Evolutionary conservation across 2,329 filamentous ascomycete genomes (phyloP), one percentile per base, ranked within the genome.

Genomic region (Trichoderma sp.): DNA sequence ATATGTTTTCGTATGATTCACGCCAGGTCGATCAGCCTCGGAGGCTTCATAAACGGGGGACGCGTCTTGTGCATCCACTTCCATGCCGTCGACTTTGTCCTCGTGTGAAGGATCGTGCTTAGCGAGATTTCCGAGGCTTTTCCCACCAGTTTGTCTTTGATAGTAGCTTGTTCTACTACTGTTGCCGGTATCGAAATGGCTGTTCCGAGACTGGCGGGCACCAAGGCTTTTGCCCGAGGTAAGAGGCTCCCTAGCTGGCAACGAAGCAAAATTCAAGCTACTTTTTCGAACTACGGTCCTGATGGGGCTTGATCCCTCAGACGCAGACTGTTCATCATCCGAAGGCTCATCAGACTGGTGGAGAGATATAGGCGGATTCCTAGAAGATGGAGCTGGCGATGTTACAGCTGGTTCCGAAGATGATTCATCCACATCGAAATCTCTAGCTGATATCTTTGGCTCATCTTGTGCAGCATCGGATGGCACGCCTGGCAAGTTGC

Each of bases 191-290:
- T 97, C 94, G 45, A 95, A 83, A 78, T 98, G 93, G 80, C 94
- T 97, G 7, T 91, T 94, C 76, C 94, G 89, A 27, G 94, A 95
- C 69, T 90, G 85, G 67, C 94, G 89, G 24, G 89, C 88, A 18
- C 92, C 95, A 80, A 95, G 91, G 82, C 93, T 97, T 85, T 95
- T 96, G 83, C 97, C 97, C 18, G 90, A 91, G 38, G 92, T 91
- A 71, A 98, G 87, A 45, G 96, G 96, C 81, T 98, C 96, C 77
- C 97, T 91, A 3, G 96, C 95, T 35, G 97, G 97, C 14, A 99
- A 88, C 21, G 97, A 95, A 50, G 97, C 95, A 85, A 99, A 98
- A 76, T 94, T 97, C 76, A 99, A 89, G 82, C 96, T 98, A 84
- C 95, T 98, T 87, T 98, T 98, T 76, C 96, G 92, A 78, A 97